Conservation (phyloP, 805 yeast species). For the Starmerella tilneyi region DNA sequence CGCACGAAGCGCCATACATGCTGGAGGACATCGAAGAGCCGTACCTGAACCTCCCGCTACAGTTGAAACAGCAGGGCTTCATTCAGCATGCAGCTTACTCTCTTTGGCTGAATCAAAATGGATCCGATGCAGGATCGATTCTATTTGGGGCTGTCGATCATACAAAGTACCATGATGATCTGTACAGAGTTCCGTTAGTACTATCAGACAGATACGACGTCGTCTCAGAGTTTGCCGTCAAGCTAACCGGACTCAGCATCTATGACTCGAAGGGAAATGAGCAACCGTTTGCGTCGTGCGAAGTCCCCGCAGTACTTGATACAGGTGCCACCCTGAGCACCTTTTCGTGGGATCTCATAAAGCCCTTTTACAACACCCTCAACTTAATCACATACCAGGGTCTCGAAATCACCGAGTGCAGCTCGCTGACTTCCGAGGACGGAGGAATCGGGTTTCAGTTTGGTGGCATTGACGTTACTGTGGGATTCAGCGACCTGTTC, state of each 20-base stretch:
- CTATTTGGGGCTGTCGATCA: conserved; percentile 42
- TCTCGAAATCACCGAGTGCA: conserved; percentile 15
- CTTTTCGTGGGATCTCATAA: conserved; percentile 21
- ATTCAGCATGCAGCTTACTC: conserved; percentile 40
- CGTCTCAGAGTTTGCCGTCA: conserved; percentile 12
- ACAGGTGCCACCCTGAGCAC: conserved; percentile 22
- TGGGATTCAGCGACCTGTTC: conserved; percentile 10
- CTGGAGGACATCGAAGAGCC: conserved; percentile 22
- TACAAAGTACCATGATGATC: conserved; percentile 46
- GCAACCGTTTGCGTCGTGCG: not conserved
- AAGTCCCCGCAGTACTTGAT: conserved; percentile 19
- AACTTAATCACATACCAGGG: conserved; percentile 37
- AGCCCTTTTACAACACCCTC: conserved; percentile 26
- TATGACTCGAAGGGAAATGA: conserved; percentile 4
- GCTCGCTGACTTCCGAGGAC: not conserved
- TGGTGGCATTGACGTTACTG: conserved; percentile 15
- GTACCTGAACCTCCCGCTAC: conserved; percentile 31
- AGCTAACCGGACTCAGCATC: conserved; percentile 11
- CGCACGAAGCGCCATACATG: conserved; percentile 25
- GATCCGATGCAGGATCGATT: conserved; percentile 29
- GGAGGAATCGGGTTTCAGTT: conserved; percentile 10
- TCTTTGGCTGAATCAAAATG: conserved; percentile 35
- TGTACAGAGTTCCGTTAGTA: conserved; percentile 24
- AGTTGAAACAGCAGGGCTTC: conserved; percentile 33
- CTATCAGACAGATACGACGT: not conserved